These are phyloP conservation scores for Coemansia pectinata DNA, from an alignment of 192 early-diverging fungal species.

Conservation along the genomic window DNA sequence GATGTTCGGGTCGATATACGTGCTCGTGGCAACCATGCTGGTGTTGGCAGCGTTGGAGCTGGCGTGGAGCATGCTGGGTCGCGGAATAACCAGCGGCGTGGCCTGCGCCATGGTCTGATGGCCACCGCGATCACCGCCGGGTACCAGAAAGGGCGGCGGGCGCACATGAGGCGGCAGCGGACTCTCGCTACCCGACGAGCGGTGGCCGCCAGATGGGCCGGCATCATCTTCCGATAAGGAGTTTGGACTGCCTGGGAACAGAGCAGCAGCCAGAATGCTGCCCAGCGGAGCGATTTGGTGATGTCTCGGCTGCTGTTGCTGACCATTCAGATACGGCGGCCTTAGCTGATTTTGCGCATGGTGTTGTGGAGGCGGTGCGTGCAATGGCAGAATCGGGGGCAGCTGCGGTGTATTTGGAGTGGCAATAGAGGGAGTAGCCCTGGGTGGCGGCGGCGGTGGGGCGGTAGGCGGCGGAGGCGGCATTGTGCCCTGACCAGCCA, in stretches of 20 bases:
- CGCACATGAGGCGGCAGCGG: constrained; percentile 40
- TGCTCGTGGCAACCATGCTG: neutral
- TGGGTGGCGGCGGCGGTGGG: constrained; percentile 13
- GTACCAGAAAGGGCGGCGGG: constrained; percentile 47
- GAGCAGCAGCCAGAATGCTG: constrained; percentile 39
- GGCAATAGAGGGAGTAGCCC: neutral
- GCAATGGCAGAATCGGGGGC: constrained; percentile 37
- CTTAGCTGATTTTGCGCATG: constrained; percentile 17
- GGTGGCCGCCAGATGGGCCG: constrained; percentile 40
- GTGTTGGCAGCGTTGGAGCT: neutral
- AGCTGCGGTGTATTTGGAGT: neutral
- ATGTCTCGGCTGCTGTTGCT: constrained; percentile 7
- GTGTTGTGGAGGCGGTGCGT: neutral
- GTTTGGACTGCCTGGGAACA: constrained; percentile 53
- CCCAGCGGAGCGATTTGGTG: constrained; percentile 47
- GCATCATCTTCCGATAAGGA: constrained; percentile 44
- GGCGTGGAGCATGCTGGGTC: constrained; percentile 21
- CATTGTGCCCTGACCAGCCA: constrained; percentile 45
- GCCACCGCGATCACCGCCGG: constrained; percentile 49
- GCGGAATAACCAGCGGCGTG: constrained; percentile 48
- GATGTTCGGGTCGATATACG: constrained; percentile 52
- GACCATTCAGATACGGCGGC: constrained; percentile 17
- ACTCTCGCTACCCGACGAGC: constrained; percentile 53
- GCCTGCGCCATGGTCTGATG: constrained; percentile 53
- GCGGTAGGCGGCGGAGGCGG: constrained; percentile 46